A percentile compares a stretch with the other conserved stretches of the same genome.
Conservation (phyloP, 2,329 filamentous ascomycete species). For the Fusarium annulatum region DNA sequence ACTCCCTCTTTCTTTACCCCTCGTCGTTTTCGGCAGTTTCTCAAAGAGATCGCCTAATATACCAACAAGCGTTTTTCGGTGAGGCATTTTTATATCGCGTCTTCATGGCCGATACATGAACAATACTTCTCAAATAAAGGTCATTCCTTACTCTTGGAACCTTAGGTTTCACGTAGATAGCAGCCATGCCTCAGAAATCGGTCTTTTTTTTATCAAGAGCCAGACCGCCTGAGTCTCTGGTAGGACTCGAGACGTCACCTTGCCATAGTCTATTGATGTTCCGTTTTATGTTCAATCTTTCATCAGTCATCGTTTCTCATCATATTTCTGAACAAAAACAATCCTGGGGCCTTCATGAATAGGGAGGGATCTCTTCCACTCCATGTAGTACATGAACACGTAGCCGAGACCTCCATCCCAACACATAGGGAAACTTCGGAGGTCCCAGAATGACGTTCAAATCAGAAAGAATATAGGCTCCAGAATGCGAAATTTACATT, state of each 20-base stretch:
- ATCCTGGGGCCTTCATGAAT: background rate
- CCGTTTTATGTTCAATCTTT: background rate
- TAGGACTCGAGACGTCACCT: background rate
- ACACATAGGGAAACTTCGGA: background rate
- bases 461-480: background rate
- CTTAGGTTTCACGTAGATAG: background rate
- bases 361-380: background rate
- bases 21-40: background rate
- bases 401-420: background rate
- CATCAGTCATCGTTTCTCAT: background rate
- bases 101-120: background rate
- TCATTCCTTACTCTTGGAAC: background rate
- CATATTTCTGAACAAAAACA: background rate
- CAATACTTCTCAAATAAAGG: background rate
- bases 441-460: rapidly evolving
- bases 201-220: background rate
- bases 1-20: too few species aligned
- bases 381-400: background rate
- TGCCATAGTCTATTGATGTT: rapidly evolving
- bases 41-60: background rate
- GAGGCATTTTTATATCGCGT: background rate
- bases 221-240: background rate
- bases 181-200: too few species aligned
- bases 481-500: background rate
- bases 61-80: background rate